phyloP scores from a whole-genome alignment of 257 asterid species.

The Ilex asprella region DNA sequence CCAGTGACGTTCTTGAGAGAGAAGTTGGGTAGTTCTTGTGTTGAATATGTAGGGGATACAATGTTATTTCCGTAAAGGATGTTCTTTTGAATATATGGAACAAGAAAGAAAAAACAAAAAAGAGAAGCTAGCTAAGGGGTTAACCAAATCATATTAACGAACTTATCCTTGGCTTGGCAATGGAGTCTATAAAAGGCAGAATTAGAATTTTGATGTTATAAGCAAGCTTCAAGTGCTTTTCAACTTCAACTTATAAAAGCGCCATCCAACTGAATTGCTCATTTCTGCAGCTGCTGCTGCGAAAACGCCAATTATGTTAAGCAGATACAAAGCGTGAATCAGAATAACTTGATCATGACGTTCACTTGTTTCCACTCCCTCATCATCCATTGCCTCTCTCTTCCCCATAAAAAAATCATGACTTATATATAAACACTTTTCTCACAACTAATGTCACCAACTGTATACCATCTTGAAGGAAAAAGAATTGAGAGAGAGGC shows the following conservation, averaged over 20 bases:
- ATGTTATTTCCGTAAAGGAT: too few species aligned
- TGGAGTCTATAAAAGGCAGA: slow-evolving; percentile 3
- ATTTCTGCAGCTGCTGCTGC: too few species aligned
- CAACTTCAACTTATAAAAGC: not conserved
- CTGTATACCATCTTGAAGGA: too few species aligned
- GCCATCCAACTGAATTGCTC: not conserved
- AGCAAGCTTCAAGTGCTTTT: slow-evolving; percentile 8
- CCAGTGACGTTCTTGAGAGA: too few species aligned
- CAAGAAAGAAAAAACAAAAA: too few species aligned
- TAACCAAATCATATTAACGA: too few species aligned
- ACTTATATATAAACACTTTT: not conserved
- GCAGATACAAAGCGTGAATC: slow-evolving; percentile 1
- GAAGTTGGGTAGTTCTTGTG: too few species aligned
- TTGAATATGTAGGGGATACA: too few species aligned
- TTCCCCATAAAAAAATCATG: not conserved
- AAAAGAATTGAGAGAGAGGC: not conserved
- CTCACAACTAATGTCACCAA: not conserved
- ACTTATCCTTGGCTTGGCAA: not conserved
- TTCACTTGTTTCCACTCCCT: not conserved
- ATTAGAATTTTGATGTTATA: slow-evolving; percentile 9
- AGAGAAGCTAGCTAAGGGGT: too few species aligned
- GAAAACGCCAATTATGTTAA: too few species aligned
- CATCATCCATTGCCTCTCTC: not conserved
- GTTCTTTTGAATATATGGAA: too few species aligned
- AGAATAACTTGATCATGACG: slow-evolving; percentile 13